Base-by-base conservation (phyloP, 306 rosid genomes). In the Vigna angularis region DNA sequence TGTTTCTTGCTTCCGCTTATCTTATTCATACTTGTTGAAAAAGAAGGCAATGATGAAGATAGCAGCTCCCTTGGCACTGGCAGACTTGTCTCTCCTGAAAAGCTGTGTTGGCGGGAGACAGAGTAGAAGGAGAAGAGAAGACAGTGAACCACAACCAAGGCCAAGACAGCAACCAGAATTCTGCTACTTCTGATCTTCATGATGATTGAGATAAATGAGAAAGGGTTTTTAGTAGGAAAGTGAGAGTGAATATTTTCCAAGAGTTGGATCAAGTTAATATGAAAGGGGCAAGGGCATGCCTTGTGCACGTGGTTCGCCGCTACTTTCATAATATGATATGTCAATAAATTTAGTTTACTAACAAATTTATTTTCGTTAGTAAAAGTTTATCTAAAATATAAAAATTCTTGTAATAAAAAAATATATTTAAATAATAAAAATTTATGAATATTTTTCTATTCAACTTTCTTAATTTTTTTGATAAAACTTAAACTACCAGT, bases 291-390 rank as follows among this genome's bases (percentile, higher is more conserved):
- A 22, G 73, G 76, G 52, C 88, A 75, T 75, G 84, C 82, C 85
- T 76, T 72, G 47, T 64, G 75, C 96, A 86, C 93, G 93, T 87
- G 96, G 81, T 73, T 82, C 61, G 49, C 82, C 83, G 67, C 58
- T 52, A 73, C 87, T 75, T 76, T 50, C 55, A 22, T 72, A 44
- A 71, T 64, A 74, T 24, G 26, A 24, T 22, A 22, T 18, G 18
- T 18, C 18, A 18, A 0, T 18, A 18, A 18, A 18, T 18, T 18
- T 18, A 18, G 18, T 18, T 18, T 18, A 18, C 18, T 18, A 18
- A 18, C 18, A 18, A 18, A 18, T 18, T 18, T 18, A 18, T 0
- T 18, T 18, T 18, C 18, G 18, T 18, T 18, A 18, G 18, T 18
- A 18, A 18, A 18, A 18, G 18, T 18, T 18, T 18, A 18, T 18